phyloP scores from a whole-genome alignment of 2,329 filamentous ascomycete genomes.

The Xylaria sp. region DNA sequence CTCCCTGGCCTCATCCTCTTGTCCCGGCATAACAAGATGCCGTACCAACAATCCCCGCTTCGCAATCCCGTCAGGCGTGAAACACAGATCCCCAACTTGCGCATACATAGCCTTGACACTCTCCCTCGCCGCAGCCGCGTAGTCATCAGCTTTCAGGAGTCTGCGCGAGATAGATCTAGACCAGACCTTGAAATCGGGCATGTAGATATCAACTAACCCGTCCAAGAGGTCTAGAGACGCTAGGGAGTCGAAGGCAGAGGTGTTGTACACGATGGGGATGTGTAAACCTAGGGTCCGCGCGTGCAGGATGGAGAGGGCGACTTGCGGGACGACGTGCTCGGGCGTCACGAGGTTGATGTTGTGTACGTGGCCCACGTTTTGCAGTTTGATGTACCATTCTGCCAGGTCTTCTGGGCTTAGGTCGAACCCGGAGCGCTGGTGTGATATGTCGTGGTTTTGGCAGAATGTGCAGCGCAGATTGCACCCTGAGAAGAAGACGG shows the following conservation, averaged over 20 bases:
- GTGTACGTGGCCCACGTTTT: slow-evolving; percentile 79
- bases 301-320: slow-evolving; percentile 76
- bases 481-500: slow-evolving; percentile 80
- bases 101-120: slow-evolving; percentile 80
- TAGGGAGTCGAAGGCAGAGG: slow-evolving; percentile 78
- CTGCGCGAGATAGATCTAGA: slow-evolving; percentile 67
- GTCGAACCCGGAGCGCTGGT: slow-evolving; percentile 81
- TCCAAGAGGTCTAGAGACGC: slow-evolving; percentile 75
- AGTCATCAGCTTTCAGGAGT: slow-evolving; percentile 79
- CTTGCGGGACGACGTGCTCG: slow-evolving; percentile 85
- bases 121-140: slow-evolving; percentile 73
- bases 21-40: slow-evolving; percentile 85
- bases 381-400: slow-evolving; percentile 83
- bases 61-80: slow-evolving; percentile 80
- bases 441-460: slow-evolving; percentile 84
- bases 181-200: slow-evolving; percentile 92
- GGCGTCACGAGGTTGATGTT: slow-evolving; percentile 90
- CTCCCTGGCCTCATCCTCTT: slow-evolving; percentile 71
- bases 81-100: slow-evolving; percentile 83
- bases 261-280: slow-evolving; percentile 84
- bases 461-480: slow-evolving; percentile 78
- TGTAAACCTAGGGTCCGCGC: slow-evolving; percentile 72
- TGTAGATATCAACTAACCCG: slow-evolving; percentile 82
- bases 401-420: slow-evolving; percentile 78
- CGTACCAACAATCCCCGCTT: slow-evolving; percentile 77